Conservation (phyloP, 2,329 filamentous ascomycete genomes). For the Talaromyces sp. region DNA sequence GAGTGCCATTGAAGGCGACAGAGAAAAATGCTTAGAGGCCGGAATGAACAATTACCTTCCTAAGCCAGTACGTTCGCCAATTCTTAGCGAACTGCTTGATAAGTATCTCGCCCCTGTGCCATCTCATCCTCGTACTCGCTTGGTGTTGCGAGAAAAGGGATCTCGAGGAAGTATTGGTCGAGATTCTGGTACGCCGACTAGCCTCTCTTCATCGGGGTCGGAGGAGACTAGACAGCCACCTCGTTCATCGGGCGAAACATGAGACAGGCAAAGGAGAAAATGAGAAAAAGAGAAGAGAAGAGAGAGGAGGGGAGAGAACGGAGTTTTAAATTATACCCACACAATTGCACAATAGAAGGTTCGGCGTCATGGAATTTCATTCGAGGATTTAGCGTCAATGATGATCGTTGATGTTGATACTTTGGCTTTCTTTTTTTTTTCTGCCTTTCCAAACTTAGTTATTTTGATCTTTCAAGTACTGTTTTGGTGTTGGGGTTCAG, state of each 20-base stretch:
- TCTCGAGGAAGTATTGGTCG: constrained; percentile 31
- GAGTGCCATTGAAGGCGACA: constrained; percentile 88
- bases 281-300: too few relatives aligned
- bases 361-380: background rate
- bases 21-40: constrained; percentile 91
- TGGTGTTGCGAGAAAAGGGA: constrained; percentile 33
- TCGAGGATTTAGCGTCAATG: background rate
- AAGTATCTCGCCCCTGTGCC: constrained; percentile 61
- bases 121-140: constrained; percentile 36
- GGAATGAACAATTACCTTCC: constrained; percentile 98
- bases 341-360: constrained; percentile 4
- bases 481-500: background rate
- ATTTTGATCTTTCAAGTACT: background rate
- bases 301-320: too few relatives aligned
- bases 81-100: constrained; percentile 81
- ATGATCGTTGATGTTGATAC: background rate
- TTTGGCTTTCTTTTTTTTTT: background rate
- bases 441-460: background rate
- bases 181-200: constrained; percentile 29
- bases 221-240: constrained; percentile 27
- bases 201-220: constrained; percentile 29
- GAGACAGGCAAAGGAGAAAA: background rate
- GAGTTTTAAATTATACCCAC: constrained; percentile 28
- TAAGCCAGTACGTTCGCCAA: constrained; percentile 88
- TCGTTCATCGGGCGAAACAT: constrained; percentile 24